Conservation (phyloP, 2,329 filamentous ascomycete genomes). For the Fusarium sp. region DNA sequence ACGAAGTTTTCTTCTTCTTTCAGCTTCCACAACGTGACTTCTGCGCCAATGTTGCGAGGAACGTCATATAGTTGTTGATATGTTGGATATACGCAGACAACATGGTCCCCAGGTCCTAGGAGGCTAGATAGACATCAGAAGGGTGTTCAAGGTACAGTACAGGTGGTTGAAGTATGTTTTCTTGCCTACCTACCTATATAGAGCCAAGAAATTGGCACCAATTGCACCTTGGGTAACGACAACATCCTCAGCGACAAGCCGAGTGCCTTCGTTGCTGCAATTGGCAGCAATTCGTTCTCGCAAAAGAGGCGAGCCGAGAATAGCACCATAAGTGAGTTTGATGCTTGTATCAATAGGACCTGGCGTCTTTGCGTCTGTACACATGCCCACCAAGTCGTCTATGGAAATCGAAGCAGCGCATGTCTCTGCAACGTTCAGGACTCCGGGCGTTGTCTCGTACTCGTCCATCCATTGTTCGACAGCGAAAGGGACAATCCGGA, state of each 20-base stretch:
- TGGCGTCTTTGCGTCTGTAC: constrained; percentile 61
- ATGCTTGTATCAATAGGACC: constrained; percentile 61
- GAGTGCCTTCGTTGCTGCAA: constrained; percentile 68
- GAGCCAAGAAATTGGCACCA: constrained; percentile 81
- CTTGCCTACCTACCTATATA: background rate
- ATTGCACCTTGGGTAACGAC: constrained; percentile 85
- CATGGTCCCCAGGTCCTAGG: constrained; percentile 80
- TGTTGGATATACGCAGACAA: constrained; percentile 87
- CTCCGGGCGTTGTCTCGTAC: constrained; percentile 66
- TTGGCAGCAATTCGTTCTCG: constrained; percentile 73
- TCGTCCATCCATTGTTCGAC: constrained; percentile 80
- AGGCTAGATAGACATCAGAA: constrained; percentile 71
- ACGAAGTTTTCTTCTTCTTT: constrained; percentile 73
- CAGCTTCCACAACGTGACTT: constrained; percentile 82
- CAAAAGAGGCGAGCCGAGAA: constrained; percentile 73
- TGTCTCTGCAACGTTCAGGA: constrained; percentile 82
- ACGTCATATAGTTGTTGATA: constrained; percentile 87
- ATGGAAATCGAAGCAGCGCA: constrained; percentile 81
- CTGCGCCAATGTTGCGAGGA: constrained; percentile 78
- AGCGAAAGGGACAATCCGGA: constrained; percentile 69
- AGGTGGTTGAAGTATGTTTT: background rate
- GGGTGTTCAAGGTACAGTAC: background rate
- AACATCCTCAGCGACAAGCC: constrained; percentile 69
- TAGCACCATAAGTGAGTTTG: constrained; percentile 78
- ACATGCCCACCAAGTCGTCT: constrained; percentile 71